phyloP scores from a whole-genome alignment of 2,329 filamentous ascomycete species.

The Blumeria graminis region DNA sequence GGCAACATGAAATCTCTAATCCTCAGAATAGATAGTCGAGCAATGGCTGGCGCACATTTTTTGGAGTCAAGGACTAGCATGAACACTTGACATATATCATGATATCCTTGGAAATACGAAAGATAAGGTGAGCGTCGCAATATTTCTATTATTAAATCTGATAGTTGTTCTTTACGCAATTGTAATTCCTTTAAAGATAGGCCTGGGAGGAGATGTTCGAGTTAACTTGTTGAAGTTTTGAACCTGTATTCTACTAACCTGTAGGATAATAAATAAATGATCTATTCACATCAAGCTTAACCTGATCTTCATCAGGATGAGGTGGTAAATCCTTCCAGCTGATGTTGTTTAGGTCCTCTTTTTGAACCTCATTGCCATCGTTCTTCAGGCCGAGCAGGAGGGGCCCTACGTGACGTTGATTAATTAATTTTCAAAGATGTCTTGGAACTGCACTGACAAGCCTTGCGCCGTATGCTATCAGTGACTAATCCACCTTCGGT shows the following conservation, averaged over 20 bases:
- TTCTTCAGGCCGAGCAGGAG: constrained; percentile 24
- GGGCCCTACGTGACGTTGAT: constrained; percentile 28
- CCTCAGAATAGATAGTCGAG: constrained; percentile 65
- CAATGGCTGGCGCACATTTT: constrained; percentile 36
- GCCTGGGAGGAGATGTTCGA: constrained; percentile 21
- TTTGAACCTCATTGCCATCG: constrained; percentile 4
- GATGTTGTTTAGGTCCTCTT: constrained; percentile 3
- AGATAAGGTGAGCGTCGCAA: constrained; percentile 62
- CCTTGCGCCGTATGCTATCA: constrained; percentile 43
- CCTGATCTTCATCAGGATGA: constrained; percentile 80
- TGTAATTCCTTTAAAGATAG: constrained; percentile 44
- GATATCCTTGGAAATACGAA: constrained; percentile 94
- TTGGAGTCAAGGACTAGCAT: constrained; percentile 54
- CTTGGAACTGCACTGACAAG: constrained; percentile 38
- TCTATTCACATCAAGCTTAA: constrained; percentile 73
- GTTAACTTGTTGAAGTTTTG: neutral
- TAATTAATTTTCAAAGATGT: constrained; percentile 4
- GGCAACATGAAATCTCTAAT: constrained; percentile 98
- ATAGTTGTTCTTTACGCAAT: constrained; percentile 51
- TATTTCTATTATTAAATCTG: constrained; percentile 53
- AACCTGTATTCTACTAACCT: constrained; percentile 25
- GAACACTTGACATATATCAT: constrained; percentile 93
- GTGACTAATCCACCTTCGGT: constrained; percentile 41
- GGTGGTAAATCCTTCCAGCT: constrained; percentile 29
- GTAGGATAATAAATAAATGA: constrained; percentile 95